Evolutionary conservation across 495 filamentous ascomycete genomes (phyloP), one percentile per base, ranked within the genome.

Genomic region (Penicillium maclennaniae): DNA sequence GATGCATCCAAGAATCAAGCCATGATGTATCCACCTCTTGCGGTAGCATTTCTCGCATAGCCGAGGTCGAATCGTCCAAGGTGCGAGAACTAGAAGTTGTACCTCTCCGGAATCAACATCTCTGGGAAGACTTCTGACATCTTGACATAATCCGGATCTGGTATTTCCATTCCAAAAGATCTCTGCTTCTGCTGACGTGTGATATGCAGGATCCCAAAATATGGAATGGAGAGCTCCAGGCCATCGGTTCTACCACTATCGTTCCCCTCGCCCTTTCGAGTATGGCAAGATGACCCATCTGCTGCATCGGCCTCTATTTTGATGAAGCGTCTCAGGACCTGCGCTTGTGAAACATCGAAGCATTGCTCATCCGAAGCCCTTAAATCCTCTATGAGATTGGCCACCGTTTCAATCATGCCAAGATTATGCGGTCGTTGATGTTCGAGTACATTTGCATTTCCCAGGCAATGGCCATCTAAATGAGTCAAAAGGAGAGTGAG

Each of bases 401-500:
- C 64, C 7, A 74, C 65, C 6, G 53, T 47, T 40, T 51, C 45
- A 34, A 61, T 50, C 7, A 59, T 44, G 14, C 31, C 50, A 55
- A 63, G 63, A 60, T 59, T 71, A 1, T 63, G 62, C 14, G 60
- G 62, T 15, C 71, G 27, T 48, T 72, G 71, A 15, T 59, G 51
- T 31, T 69, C 69, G 15, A 75, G 60, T 0, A 64, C 51, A 26
- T 60, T 50, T 21, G 58, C 63, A 28, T 53, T 49, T 12, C 52
- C 41, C 4, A 57, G 55, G 15, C 60, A 43, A 45, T 70, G 68
- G 51, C 60, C 65, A 15, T 69, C 61, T 17, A 79, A 59, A 42
- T 79, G 68, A 16, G 71, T 64, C n/a, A 81, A 64, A 3, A 78
- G 54, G 16, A 82, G 62, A 6, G 75, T 51, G 4, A 76, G 61